Evolutionary conservation across 371 early-diverging fungal species (phyloP).

Genomic region (Mortierella sp.): DNA sequence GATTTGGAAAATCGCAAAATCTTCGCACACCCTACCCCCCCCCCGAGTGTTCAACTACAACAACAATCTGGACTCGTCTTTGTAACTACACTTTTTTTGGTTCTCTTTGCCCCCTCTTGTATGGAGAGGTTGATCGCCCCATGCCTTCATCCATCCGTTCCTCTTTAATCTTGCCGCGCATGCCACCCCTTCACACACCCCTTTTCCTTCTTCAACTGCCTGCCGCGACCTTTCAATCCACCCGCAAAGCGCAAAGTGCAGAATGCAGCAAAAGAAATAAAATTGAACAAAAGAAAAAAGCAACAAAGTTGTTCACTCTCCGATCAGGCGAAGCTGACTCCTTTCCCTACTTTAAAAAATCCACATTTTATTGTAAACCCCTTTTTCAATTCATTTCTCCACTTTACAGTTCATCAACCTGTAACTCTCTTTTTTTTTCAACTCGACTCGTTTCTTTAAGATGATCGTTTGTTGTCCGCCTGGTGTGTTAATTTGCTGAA

Average conservation of each 20-base stretch:
- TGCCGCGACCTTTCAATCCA: not conserved
- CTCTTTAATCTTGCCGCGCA: constrained; percentile 1
- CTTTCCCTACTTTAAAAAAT: constrained; percentile 10
- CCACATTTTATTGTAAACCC: not conserved
- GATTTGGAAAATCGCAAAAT: not conserved
- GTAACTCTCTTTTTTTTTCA: not conserved
- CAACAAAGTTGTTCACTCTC: not conserved
- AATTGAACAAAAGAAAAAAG: not conserved
- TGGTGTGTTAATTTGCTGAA: not conserved
- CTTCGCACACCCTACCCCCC: not conserved
- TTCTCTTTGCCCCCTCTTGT: not conserved
- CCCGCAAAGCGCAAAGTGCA: not conserved
- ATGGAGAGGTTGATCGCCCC: no score
- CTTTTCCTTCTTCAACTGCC: not conserved
- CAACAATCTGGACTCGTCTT: not conserved
- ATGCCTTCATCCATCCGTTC: not conserved
- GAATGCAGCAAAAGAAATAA: not conserved
- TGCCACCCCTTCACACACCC: not conserved
- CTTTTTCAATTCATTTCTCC: constrained; percentile 4
- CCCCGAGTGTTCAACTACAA: not conserved
- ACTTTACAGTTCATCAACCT: not conserved
- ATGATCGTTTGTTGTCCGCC: not conserved
- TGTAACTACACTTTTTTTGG: not conserved
- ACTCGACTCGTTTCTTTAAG: not conserved
- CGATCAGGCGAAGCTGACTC: constrained; percentile 17